Evolutionary conservation across 768 basidiomycete species (phyloP), one percentile per base, ranked within the genome.

Genomic region (Lactarius akahatsu): DNA sequence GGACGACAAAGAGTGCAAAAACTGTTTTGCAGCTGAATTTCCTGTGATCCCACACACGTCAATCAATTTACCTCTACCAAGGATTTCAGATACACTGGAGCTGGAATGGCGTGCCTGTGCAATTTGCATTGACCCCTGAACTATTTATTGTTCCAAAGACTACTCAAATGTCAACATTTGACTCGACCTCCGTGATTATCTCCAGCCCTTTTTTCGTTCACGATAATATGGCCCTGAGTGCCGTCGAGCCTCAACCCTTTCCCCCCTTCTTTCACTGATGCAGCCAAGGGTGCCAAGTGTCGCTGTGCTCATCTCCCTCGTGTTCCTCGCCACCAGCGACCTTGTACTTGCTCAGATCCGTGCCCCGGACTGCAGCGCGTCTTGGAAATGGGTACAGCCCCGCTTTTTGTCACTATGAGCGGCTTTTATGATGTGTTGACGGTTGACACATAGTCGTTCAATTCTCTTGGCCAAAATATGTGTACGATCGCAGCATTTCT

Each of bases 401-500:
- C 3, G 20, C 13, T 16, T 52, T 30, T 55, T 23, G n/a, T 40
- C 13, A 34, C 32, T 34, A 1, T 32, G 3, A 8, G 18, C 28
- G 16, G 13, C 54, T 9, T n/a, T 23, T n/a, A 5, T 20, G 36
- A 9, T 40, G 20, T 2, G 9, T 41, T 58, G 34, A 58, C 38
- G 11, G 2, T 30, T 3, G 20, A 18, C n/a, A 40, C 15, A 6
- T 40, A 63, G 66, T 11, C 66, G 0, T 67, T 67, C 50, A 67
- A 67, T 36, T 26, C 52, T 2, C 20, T 67, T 30, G 28, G 23
- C 6, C 66, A 67, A 56, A 60, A 67, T 40, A 52, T 58, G 34
- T 67, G 62, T 32, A 56, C 40, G 2, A 36, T 67, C 10, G 58
- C 62, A 4, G 66, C 62, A 0, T 63, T 60, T 16, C 5, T 67